These are phyloP conservation scores for Boechera divaricarpa DNA, from an alignment of 345 rosid genomes.

Conservation along the genomic window DNA sequence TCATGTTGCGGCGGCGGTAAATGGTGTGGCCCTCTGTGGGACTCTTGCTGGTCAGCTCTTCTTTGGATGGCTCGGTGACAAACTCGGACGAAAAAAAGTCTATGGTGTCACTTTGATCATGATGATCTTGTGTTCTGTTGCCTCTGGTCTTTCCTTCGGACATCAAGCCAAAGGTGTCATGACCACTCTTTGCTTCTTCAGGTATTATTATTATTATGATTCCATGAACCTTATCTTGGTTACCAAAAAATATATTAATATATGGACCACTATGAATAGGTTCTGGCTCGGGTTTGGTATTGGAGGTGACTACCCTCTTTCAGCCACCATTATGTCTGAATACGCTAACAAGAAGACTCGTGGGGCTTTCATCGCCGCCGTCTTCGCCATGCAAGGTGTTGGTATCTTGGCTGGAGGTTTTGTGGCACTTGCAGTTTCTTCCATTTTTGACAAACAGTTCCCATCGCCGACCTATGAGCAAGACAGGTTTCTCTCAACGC, in stretches of 20 bases:
- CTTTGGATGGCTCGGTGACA: slow-evolving; percentile 56
- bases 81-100: slow-evolving; percentile 49
- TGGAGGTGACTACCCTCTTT: slow-evolving; percentile 49
- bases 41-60: slow-evolving; percentile 51
- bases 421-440: slow-evolving; percentile 53
- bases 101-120: slow-evolving; percentile 50
- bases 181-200: slow-evolving; percentile 53
- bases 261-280: neutral
- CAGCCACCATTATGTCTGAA: slow-evolving; percentile 52
- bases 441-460: slow-evolving; percentile 47
- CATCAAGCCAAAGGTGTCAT: slow-evolving; percentile 37
- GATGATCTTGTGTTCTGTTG: slow-evolving; percentile 48
- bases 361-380: slow-evolving; percentile 77
- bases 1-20: slow-evolving; percentile 48
- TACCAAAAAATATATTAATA: too few relatives aligned
- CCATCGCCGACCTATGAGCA: slow-evolving; percentile 50
- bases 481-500: slow-evolving; percentile 54
- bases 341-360: slow-evolving; percentile 59
- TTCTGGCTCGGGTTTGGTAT: slow-evolving; percentile 52
- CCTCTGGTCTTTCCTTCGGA: slow-evolving; percentile 49
- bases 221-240: too few relatives aligned
- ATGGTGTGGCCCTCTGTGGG: slow-evolving; percentile 47
- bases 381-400: slow-evolving; percentile 90
- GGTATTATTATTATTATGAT: neutral
- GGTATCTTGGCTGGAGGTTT: slow-evolving; percentile 74